phyloP scores from a whole-genome alignment of 202 grass and related monocot species.

The Dendrocalamus latiflorus region DNA sequence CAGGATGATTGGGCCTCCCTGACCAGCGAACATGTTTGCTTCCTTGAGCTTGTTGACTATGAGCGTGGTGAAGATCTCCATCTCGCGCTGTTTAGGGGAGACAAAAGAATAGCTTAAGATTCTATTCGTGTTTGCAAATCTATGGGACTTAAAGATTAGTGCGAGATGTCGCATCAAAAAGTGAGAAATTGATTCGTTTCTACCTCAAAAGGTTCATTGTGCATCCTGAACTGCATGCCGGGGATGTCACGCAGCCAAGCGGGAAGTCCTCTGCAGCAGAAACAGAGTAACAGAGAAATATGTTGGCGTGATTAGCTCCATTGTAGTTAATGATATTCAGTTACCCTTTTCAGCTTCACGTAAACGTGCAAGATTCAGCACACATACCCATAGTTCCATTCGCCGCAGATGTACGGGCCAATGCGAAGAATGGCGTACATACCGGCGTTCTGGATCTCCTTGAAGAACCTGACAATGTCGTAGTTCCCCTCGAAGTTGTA shows the following conservation, averaged over 20 bases:
- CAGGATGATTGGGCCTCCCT: constrained; percentile 89
- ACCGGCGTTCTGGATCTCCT: constrained; percentile 70
- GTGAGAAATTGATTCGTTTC: background rate
- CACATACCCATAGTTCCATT: constrained; percentile 83
- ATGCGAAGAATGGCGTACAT: constrained; percentile 75
- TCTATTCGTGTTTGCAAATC: background rate
- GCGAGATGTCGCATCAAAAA: background rate
- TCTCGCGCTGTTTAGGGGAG: constrained; percentile 40
- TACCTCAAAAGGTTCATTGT: constrained; percentile 77
- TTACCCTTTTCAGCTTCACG: background rate
- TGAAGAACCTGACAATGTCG: constrained; percentile 77
- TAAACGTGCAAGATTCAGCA: background rate
- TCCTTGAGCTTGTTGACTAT: constrained; percentile 54
- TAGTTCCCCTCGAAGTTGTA: constrained; percentile 75
- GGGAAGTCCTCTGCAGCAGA: constrained; percentile 57
- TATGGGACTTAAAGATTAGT: background rate
- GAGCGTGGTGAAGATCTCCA: constrained; percentile 69
- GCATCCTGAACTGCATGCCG: constrained; percentile 66
- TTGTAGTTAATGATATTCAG: background rate
- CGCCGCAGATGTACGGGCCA: constrained; percentile 77
- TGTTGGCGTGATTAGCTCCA: background rate
- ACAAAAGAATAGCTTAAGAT: background rate
- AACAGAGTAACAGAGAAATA: background rate
- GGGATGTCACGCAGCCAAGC: constrained; percentile 75
- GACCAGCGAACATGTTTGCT: constrained; percentile 56